Evolutionary conservation across 2,329 filamentous ascomycete species (phyloP).

Genomic region (Knoxdaviesia capensis): DNA sequence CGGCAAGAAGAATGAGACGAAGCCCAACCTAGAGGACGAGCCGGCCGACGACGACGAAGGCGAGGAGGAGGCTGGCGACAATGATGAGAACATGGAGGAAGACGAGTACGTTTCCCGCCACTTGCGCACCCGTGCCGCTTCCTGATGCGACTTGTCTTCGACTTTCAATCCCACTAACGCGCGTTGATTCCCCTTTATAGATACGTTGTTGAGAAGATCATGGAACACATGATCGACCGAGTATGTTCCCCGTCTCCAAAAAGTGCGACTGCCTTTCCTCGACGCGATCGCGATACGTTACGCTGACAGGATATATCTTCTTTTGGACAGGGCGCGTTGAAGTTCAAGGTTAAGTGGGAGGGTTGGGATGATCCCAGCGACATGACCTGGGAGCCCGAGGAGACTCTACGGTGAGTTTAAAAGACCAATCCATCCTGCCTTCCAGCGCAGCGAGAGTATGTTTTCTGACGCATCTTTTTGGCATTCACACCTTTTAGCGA

Average conservation of each 20-base stretch:
- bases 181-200: constrained; percentile 15
- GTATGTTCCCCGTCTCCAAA: constrained; percentile 15
- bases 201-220: constrained; percentile 56
- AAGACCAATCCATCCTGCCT: too few relatives aligned
- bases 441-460: background rate
- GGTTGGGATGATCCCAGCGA: constrained; percentile 53
- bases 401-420: constrained; percentile 36
- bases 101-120: constrained; percentile 18
- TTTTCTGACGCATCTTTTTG: background rate
- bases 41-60: constrained; percentile 10
- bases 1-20: constrained; percentile 6
- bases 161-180: background rate
- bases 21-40: constrained; percentile 8
- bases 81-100: constrained; percentile 19
- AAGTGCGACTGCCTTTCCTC: background rate
- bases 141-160: background rate
- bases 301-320: background rate
- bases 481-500: constrained; percentile 17
- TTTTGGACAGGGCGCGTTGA: constrained; percentile 22
- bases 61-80: constrained; percentile 12
- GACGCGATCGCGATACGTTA: background rate
- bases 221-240: constrained; percentile 40
- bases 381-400: constrained; percentile 61
- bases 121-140: background rate
- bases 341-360: constrained; percentile 64